phyloP scores from a whole-genome alignment of 306 rosid species.

The Carpinus fangiana region DNA sequence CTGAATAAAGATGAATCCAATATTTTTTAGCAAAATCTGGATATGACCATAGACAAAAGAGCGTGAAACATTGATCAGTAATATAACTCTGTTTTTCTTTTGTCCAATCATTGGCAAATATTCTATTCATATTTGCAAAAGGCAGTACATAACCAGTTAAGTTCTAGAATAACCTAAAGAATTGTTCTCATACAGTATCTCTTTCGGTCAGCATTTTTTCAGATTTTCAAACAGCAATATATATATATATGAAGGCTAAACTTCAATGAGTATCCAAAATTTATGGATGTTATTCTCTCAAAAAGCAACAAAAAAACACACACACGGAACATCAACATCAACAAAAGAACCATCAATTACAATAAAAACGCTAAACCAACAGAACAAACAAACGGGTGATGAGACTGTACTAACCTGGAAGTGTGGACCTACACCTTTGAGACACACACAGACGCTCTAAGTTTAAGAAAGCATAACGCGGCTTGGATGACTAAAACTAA shows the following conservation, averaged over 20 bases:
- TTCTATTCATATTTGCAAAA: neutral
- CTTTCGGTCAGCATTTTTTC: neutral
- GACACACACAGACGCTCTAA: neutral
- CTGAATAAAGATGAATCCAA: neutral
- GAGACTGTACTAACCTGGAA: neutral
- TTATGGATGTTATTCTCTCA: neutral
- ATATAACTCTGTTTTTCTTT: neutral
- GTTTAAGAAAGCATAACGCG: no score
- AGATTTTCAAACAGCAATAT: neutral
- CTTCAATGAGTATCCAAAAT: neutral
- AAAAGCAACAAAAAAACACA: neutral
- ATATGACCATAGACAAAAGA: neutral
- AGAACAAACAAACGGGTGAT: neutral
- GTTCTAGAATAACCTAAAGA: no score
- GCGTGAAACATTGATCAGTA: neutral
- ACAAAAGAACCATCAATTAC: neutral
- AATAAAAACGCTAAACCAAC: neutral
- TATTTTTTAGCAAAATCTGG: neutral
- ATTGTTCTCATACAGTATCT: neutral
- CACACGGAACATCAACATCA: neutral
- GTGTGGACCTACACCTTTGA: no score
- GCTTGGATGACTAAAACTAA: no score
- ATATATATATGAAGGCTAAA: neutral
- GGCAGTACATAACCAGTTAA: neutral
- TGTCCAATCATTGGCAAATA: neutral